A percentile compares a stretch with the other conserved stretches of the same genome.
Evolutionary conservation across 352 stramenopile genomes (phyloP).

Genomic region (Phytophthora aleatoria): DNA sequence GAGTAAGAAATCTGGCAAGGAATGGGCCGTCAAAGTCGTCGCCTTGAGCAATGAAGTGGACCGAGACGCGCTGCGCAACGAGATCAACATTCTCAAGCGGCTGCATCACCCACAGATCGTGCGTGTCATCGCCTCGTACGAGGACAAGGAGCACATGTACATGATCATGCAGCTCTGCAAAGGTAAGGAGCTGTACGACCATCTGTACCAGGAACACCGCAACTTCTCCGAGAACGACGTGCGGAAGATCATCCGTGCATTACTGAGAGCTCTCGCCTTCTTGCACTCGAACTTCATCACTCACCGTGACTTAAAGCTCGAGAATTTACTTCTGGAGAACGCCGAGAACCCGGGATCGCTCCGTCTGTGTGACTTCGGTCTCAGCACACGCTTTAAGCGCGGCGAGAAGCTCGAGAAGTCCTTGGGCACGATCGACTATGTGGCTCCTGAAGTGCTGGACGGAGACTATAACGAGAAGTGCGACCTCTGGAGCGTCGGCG

Average conservation of each 20-base stretch:
- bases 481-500: conserved; percentile 80
- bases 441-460: conserved; percentile 81
- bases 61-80: conserved; percentile 74
- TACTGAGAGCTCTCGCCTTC: conserved; percentile 69
- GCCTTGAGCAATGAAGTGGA: conserved; percentile 74
- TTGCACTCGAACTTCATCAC: conserved; percentile 85
- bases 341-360: conserved; percentile 61
- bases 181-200: conserved; percentile 80
- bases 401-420: conserved; percentile 78
- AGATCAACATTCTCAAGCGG: conserved; percentile 78
- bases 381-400: conserved; percentile 75
- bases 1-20: conserved; percentile 67
- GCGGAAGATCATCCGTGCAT: conserved; percentile 59
- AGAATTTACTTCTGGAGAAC: conserved; percentile 84
- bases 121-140: conserved; percentile 76
- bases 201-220: conserved; percentile 72
- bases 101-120: conserved; percentile 86
- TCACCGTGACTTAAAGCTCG: conserved; percentile 82
- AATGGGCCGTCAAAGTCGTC: conserved; percentile 82
- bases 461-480: conserved; percentile 86
- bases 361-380: conserved; percentile 84
- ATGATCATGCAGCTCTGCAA: conserved; percentile 90
- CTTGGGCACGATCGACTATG: conserved; percentile 84
- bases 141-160: conserved; percentile 84
- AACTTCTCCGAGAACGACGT: conserved; percentile 73